Percentiles rank a stretch among this genome's conserved stretches.
Conservation (phyloP, 441 rosid species). For the Pelargonium cotyledonis region DNA sequence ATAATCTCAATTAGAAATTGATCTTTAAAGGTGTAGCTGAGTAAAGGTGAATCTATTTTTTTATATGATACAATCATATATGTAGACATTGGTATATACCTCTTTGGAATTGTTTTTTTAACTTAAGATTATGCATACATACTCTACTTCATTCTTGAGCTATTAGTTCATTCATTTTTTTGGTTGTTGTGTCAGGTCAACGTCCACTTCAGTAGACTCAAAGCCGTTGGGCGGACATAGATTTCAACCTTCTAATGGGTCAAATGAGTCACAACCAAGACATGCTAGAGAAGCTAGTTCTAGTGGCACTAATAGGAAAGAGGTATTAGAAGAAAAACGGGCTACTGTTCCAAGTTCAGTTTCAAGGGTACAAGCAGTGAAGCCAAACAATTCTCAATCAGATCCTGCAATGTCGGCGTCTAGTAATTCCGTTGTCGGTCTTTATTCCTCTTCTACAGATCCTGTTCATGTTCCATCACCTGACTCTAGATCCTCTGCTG, state of each 20-base stretch:
- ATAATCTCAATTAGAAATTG: neutral
- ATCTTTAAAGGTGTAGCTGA: neutral
- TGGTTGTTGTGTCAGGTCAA: constrained; percentile 31
- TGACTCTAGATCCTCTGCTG: constrained; percentile 73
- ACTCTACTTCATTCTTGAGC: neutral
- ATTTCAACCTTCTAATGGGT: constrained; percentile 34
- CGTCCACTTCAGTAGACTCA: constrained; percentile 33
- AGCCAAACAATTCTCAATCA: constrained; percentile 33
- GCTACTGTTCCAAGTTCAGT: constrained; percentile 22
- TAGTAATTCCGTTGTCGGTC: constrained; percentile 65
- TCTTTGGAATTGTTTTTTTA: constrained; percentile 3
- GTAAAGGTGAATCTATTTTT: neutral
- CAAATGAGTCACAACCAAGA: constrained; percentile 32
- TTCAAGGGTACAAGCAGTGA: constrained; percentile 35
- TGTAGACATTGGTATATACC: constrained; percentile 1
- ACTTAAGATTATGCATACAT: neutral
- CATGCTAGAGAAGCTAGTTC: constrained; percentile 30
- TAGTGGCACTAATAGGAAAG: constrained; percentile 34
- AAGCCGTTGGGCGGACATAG: constrained; percentile 34
- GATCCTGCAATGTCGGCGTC: constrained; percentile 37
- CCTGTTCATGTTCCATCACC: constrained; percentile 98
- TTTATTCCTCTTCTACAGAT: constrained; percentile 80
- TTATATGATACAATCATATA: neutral
- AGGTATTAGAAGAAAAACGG: constrained; percentile 36
- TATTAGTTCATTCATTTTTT: constrained; percentile 7